Conservation (phyloP, 192 early-diverging fungal species). For the Borealophlyctis nickersoniae region DNA sequence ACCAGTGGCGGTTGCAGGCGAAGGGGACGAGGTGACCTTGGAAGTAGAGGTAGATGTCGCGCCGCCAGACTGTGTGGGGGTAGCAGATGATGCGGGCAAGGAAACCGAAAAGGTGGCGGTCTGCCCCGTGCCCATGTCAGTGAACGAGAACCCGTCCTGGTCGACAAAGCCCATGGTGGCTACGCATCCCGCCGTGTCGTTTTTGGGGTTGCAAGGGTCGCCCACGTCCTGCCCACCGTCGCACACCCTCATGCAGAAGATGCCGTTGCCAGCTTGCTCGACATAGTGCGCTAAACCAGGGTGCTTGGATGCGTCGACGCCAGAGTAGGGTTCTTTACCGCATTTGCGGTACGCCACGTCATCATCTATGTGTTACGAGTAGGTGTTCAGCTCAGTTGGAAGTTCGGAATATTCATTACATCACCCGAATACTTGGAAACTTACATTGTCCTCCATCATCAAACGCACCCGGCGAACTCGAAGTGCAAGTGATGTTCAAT, state of each 20-base stretch:
- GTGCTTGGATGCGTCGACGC: constrained; percentile 15
- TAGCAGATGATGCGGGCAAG: too few relatives aligned
- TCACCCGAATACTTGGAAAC: background rate
- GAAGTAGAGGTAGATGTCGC: too few relatives aligned
- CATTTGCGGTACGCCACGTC: constrained; percentile 20
- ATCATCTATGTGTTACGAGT: constrained; percentile 18
- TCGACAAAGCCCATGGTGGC: constrained; percentile 18
- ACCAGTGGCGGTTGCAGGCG: too few relatives aligned
- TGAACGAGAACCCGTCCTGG: background rate
- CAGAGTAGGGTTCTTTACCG: constrained; percentile 41
- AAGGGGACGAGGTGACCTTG: too few relatives aligned
- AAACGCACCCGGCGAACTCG: constrained; percentile 6
- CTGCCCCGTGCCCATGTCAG: background rate
- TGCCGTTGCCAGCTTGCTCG: constrained; percentile 34
- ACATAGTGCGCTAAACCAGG: constrained; percentile 24
- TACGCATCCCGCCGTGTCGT: constrained; percentile 24
- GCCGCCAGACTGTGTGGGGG: too few relatives aligned
- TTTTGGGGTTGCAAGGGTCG: constrained; percentile 32
- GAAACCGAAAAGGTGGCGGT: too few relatives aligned
- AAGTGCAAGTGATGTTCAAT: constrained; percentile 26
- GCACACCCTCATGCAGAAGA: constrained; percentile 36
- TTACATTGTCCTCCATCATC: constrained; percentile 40
- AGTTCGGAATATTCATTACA: constrained; percentile 9
- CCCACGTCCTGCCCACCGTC: constrained; percentile 3
- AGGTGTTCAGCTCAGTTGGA: background rate